phyloP scores from a whole-genome alignment of 1,284 basidiomycete species.

The Fomitopsis pinicola region DNA sequence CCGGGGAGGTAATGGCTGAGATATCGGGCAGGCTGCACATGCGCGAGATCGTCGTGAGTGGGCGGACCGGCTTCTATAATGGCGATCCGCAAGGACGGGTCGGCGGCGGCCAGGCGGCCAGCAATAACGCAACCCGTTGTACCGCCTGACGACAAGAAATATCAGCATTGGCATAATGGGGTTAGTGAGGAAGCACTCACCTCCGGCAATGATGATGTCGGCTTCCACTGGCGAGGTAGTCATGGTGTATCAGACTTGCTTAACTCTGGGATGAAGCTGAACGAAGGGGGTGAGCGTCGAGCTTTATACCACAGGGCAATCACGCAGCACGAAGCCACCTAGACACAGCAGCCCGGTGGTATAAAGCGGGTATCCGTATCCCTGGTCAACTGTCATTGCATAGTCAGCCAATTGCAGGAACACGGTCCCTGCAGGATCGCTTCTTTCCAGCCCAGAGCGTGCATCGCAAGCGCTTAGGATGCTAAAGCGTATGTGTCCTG shows the following conservation, averaged over 20 bases:
- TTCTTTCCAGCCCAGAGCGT: not conserved
- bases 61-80: conserved; percentile 37
- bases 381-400: not conserved
- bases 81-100: conserved; percentile 36
- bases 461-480: not conserved
- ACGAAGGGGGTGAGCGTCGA: not conserved
- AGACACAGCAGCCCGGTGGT: not conserved
- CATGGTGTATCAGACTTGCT: not conserved
- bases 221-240: not conserved
- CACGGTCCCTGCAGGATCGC: not conserved
- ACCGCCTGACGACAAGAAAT: conserved; percentile 28
- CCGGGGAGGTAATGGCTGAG: conserved; percentile 22
- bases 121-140: conserved; percentile 38
- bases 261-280: too few relatives aligned
- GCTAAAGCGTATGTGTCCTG: not conserved
- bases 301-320: not conserved
- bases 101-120: conserved; percentile 39
- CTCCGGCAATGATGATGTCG: not conserved
- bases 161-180: not conserved
- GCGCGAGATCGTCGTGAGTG: conserved; percentile 25
- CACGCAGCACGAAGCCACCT: not conserved
- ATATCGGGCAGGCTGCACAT: conserved; percentile 29
- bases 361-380: not conserved
- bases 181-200: not conserved
- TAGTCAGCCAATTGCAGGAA: not conserved